Base-by-base conservation (phyloP, 345 rosid genomes). In the Moricandia arvensis region DNA sequence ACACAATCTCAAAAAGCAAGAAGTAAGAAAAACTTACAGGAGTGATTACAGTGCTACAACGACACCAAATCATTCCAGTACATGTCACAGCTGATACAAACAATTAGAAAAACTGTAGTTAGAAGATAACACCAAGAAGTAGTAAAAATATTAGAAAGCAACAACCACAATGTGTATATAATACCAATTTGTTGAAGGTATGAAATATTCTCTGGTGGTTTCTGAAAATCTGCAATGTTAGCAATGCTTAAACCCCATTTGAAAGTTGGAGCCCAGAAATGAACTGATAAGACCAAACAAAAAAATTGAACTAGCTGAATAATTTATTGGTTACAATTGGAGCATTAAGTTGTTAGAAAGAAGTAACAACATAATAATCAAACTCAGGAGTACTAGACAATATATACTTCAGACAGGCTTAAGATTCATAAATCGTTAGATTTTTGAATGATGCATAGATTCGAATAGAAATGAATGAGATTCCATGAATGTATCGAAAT, bases 11-110 rank as follows among this genome's bases (percentile, higher is more conserved):
- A 57, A 58, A 58, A 27, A 58, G 35, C 24, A 31, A 60, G 24
- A 55, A 21, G 7, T n/a, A 61, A 63, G 31, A 0, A n/a, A 77
- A 75, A 79, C 94, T 87, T 79, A 91, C 96, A 8, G 90, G 94
- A 33, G 81, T 91, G 70, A 91, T 91, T 8, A 91, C 91, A 27
- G 86, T 87, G 80, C 96, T 87, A 84, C 88, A 90, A 72, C 92
- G 93, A 58, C 90, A 84, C 90, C 93, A 83, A 17, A 91, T 76
- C 47, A 92, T 27, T 69, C 96, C 93, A 58, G 93, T 90, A 75
- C 83, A 78, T 7, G 96, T 73, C 58, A 91, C 97, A 41, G 95
- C 95, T 89, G 85, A 41, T 41, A 38, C 43, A 69, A 9, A 54
- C 7, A 57, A 15, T 26, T 11, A 1, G 7, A 35, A 7, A 53